Evolutionary conservation across 495 filamentous ascomycete genomes (phyloP).

Genomic region (Hypoxylon rickii): DNA sequence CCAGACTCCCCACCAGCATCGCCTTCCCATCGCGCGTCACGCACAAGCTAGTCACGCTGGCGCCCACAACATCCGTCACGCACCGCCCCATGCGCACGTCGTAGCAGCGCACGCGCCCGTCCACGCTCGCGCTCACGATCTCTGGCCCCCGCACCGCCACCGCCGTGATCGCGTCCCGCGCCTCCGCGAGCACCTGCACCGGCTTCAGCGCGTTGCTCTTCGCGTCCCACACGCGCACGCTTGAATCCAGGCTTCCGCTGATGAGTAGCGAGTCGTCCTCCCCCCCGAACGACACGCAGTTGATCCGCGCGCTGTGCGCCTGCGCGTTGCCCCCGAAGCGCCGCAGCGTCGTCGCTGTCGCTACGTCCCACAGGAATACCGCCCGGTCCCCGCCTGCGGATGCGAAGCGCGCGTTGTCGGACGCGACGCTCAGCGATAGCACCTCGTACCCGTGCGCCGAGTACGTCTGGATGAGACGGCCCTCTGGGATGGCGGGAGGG

Average conservation of each 20-base stretch:
- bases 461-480: constrained; percentile 79
- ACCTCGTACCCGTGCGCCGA: constrained; percentile 89
- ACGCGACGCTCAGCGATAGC: constrained; percentile 74
- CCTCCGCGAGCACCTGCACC: constrained; percentile 78
- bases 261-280: constrained; percentile 71
- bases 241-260: constrained; percentile 78
- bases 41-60: constrained; percentile 68
- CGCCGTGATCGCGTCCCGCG: constrained; percentile 72
- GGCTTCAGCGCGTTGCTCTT: constrained; percentile 66
- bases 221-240: constrained; percentile 84
- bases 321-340: constrained; percentile 63
- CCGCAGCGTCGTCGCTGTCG: constrained; percentile 70
- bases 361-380: constrained; percentile 94
- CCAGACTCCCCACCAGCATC: constrained; percentile 74
- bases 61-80: constrained; percentile 72
- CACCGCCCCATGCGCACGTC: constrained; percentile 83
- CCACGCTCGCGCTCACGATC: constrained; percentile 77
- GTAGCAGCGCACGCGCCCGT: constrained; percentile 82
- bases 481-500: constrained; percentile 35
- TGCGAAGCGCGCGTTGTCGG: constrained; percentile 79
- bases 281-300: constrained; percentile 77
- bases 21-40: constrained; percentile 73
- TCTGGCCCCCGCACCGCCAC: constrained; percentile 61
- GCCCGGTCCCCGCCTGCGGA: constrained; percentile 84
- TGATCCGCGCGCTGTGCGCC: constrained; percentile 74